Conservation (phyloP, 2,329 filamentous ascomycete genomes). For the Fusarium sp. region DNA sequence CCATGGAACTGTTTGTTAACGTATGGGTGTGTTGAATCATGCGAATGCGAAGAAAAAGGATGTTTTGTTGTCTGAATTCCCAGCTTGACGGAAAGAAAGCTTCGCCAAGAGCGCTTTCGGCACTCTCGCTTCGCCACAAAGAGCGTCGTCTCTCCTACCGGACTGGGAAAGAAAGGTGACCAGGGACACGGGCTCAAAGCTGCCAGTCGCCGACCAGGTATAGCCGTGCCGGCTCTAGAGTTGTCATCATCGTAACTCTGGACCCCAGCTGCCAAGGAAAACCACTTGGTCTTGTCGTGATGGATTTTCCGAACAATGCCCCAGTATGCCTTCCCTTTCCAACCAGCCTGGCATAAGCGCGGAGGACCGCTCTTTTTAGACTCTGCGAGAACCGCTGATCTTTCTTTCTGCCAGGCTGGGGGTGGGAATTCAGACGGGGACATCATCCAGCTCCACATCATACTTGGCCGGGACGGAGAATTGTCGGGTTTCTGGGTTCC, state of each 20-base stretch:
- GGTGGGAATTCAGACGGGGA: not conserved
- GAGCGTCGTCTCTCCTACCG: not conserved
- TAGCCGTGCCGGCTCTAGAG: not conserved
- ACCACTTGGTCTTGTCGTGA: not conserved
- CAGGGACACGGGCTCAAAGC: not conserved
- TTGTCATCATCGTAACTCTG: not conserved
- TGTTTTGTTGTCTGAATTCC: not conserved
- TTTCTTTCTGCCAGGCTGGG: not conserved
- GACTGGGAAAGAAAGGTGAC: not conserved
- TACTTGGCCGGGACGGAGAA: conserved; percentile 57
- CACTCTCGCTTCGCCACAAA: not conserved
- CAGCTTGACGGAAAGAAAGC: not conserved
- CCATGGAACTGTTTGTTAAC: no score
- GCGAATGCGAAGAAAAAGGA: not conserved
- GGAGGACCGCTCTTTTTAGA: not conserved
- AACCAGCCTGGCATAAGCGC: not conserved
- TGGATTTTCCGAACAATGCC: not conserved
- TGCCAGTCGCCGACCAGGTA: not conserved
- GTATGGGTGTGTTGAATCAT: not conserved
- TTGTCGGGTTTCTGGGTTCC: conserved; percentile 50
- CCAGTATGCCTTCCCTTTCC: not conserved
- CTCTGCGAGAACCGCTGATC: not conserved
- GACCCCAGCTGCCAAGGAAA: not conserved
- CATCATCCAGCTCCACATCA: conserved; percentile 41
- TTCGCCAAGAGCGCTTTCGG: not conserved